Base-by-base conservation (phyloP, 1,284 basidiomycete genomes). In the Heterobasidion occidentale region DNA sequence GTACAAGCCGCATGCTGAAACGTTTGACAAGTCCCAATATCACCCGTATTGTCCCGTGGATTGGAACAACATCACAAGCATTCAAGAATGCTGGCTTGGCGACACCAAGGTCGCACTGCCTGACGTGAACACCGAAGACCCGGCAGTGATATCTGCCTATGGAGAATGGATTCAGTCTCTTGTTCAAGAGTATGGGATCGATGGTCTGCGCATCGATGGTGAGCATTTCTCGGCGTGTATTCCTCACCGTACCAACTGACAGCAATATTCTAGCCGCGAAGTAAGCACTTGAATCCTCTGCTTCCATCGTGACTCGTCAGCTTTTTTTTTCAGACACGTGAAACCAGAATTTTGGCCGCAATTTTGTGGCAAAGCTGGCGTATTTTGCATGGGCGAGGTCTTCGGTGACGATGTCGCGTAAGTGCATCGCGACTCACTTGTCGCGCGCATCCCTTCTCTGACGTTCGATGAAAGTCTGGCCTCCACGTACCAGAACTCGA, bases 341-440 rank as follows among this genome's bases (percentile, higher is more conserved):
- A 75, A 84, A 36, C 74, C 77, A 52, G 73, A 77, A 58, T 90
- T 90, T 67, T 89, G 86, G 86, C 77, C 83, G 0, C 68, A 65
- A 1, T 92, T 94, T 68, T 86, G 83, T 62, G 71, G 70, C 38
- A 78, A 79, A 20, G 85, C 88, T 0, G 88, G 87, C 1, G 86
- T 92, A 42, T 94, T 91, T 71, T 90, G 88, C 59, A 88, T 92
- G 53, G 91, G 91, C 36, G 90, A 93, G 70, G 87, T 93, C 19
- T 84, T 83, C 61, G 79, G 77, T 34, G 66, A 73, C 50, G 77
- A 84, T 53, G 74, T 88, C 36, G 68, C 71, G 70, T 88, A 71
- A 51, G 77, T 66, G 36, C 45, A 59, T 15, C 56, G 55, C 17
- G 67, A 42, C n/a, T 42, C 58, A 67, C 66, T 14, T 54, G 61